Conservation (phyloP, 257 asterid species). For the Thymus mandschuricus region DNA sequence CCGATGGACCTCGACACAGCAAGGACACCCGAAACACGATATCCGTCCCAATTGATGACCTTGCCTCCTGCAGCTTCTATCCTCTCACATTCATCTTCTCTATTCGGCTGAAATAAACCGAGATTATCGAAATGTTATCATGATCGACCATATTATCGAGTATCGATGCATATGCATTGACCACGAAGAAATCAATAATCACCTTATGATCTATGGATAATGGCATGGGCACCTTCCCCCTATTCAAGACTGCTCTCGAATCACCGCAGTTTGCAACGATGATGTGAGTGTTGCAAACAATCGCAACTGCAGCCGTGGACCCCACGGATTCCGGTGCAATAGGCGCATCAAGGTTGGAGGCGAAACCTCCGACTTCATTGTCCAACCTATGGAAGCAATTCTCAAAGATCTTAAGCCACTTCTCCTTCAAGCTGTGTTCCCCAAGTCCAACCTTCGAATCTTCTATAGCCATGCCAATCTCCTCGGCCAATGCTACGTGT, state of each 20-base stretch:
- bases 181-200: slow-evolving; percentile 20
- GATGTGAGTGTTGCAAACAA: slow-evolving; percentile 67
- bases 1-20: slow-evolving; percentile 58
- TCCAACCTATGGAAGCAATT: slow-evolving; percentile 76
- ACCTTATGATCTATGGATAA: slow-evolving; percentile 83
- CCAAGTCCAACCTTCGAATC: slow-evolving; percentile 31
- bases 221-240: slow-evolving; percentile 69
- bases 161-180: too few species aligned
- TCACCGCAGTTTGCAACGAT: slow-evolving; percentile 95
- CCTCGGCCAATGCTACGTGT: slow-evolving; percentile 73
- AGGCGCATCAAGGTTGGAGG: slow-evolving; percentile 33
- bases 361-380: slow-evolving; percentile 72
- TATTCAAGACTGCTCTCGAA: slow-evolving; percentile 81
- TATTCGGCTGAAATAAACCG: slow-evolving; percentile 42
- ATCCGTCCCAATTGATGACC: slow-evolving; percentile 58
- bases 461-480: slow-evolving; percentile 48
- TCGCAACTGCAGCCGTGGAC: slow-evolving; percentile 85
- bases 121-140: too few species aligned
- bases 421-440: slow-evolving; percentile 50
- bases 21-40: slow-evolving; percentile 54
- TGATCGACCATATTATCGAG: too few species aligned
- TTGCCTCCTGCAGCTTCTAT: slow-evolving; percentile 55
- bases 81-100: slow-evolving; percentile 56
- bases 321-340: slow-evolving; percentile 92
- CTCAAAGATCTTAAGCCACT: slow-evolving; percentile 62